Base-by-base conservation (phyloP, 495 filamentous ascomycete genomes). In the Cercophora sp. region DNA sequence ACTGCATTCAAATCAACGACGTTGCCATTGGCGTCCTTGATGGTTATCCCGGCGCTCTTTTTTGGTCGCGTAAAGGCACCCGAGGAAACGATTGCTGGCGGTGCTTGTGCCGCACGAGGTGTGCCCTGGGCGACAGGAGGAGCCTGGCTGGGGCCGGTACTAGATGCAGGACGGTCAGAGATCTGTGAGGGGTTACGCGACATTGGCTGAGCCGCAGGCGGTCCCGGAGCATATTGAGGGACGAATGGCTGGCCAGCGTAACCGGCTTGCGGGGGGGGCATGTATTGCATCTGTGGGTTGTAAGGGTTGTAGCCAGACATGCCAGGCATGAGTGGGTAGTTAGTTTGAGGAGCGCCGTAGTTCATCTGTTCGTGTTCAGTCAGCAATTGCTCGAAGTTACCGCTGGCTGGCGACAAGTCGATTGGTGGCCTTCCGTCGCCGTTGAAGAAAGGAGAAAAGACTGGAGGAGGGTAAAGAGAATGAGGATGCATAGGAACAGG, bases 121-220 rank as follows among this genome's bases (percentile, higher is more conserved):
- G 76, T 76, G 27, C 70, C 68, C 23, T 75, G 69, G 19, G 71
- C 62, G 52, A 75, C 65, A 20, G 68, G 67, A 19, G 77, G 75
- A 8, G 69, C 70, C 54, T 74, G 73, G 43, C 29, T 59, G 58
- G 87, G 88, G 32, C 86, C 81, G 40, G 91, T 79, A 68, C 87
- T 91, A 19, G 91, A 92, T 13, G 79, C 74, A 8, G 91, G 89
- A 48, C 89, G 83, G 57, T 93, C 64, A 19, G 85, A 91, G 31
- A 91, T 73, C 64, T 93, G 86, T 5, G 91, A 96, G 3, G 88
- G 81, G 42, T 82, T 86, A 60, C 91, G 86, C 6, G 90, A 92
- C 82, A 96, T 88, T 8, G 84, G 73, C 18, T 82, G 79, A 13
- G 82, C 62, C 71, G 64, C 81, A 77, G 39, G 74, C 72, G 59